phyloP scores from a whole-genome alignment of 129 eudicot species.

The Arctium minus region DNA sequence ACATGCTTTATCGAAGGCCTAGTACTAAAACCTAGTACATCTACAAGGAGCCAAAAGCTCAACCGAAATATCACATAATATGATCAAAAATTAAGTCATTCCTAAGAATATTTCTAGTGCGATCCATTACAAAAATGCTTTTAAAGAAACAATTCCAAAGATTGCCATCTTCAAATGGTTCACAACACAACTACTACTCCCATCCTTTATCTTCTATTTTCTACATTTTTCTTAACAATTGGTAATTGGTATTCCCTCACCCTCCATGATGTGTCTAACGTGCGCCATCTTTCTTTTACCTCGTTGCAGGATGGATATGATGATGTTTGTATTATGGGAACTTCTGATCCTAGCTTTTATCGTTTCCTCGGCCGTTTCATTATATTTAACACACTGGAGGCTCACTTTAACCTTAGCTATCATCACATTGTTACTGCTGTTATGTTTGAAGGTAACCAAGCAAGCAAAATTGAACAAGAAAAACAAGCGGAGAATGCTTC shows the following conservation, averaged over 20 bases:
- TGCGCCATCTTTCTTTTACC: neutral
- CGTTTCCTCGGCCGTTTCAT: conserved; percentile 71
- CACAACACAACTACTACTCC: too few relatives aligned
- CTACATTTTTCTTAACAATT: neutral
- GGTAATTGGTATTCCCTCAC: neutral
- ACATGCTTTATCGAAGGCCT: too few relatives aligned
- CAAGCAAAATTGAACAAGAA: conserved; percentile 68
- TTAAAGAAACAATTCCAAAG: too few relatives aligned
- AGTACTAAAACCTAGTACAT: too few relatives aligned
- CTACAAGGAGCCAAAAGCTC: too few relatives aligned
- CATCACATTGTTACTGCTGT: conserved; percentile 53
- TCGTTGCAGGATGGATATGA: conserved; percentile 83
- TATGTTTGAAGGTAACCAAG: conserved; percentile 82
- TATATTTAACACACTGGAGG: conserved; percentile 65
- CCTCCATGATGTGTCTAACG: neutral
- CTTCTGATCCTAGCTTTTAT: conserved; percentile 69
- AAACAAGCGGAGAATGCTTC: conserved; percentile 92
- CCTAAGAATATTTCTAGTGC: neutral
- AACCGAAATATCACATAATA: neutral
- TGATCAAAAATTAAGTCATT: neutral
- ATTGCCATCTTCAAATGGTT: too few relatives aligned
- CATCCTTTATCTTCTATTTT: neutral
- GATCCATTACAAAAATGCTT: neutral
- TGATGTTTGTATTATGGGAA: conserved; percentile 81
- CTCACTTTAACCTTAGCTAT: conserved; percentile 60